A percentile compares a stretch with the other conserved stretches of the same genome.
These are phyloP conservation scores for Phoma sp. DNA, from an alignment of 2,329 filamentous ascomycete species.

Conservation along the genomic window DNA sequence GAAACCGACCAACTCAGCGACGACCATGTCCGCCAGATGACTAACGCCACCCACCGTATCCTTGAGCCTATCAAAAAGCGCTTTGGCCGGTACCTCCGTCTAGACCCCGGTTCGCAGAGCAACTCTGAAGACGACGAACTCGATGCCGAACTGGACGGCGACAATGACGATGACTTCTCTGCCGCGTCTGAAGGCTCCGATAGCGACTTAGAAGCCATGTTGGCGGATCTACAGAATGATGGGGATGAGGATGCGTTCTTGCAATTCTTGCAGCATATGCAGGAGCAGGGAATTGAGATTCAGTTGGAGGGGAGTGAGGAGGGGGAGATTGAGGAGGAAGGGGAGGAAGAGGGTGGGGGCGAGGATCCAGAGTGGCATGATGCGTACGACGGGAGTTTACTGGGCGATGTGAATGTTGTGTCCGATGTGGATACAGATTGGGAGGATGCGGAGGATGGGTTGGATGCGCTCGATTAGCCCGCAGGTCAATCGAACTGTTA, in stretches of 20 bases:
- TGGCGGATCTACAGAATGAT: constrained; percentile 11
- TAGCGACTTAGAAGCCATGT: constrained; percentile 10
- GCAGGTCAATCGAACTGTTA: no score
- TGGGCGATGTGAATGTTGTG: neutral
- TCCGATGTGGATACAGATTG: neutral
- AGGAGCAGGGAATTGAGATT: constrained; percentile 8
- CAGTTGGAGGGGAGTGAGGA: constrained; percentile 1
- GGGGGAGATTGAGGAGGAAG: neutral
- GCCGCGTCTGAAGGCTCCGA: constrained; percentile 3
- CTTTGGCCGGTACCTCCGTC: constrained; percentile 10
- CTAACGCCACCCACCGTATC: constrained; percentile 13
- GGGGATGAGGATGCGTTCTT: constrained; percentile 10
- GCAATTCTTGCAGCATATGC: constrained; percentile 8
- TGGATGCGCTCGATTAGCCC: neutral
- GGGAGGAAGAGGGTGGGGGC: neutral
- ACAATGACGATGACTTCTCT: constrained; percentile 2
- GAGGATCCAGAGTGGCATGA: constrained; percentile 6
- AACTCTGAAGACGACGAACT: no score
- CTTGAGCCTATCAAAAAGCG: constrained; percentile 17
- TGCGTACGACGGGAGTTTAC: neutral
- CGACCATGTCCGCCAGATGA: constrained; percentile 23
- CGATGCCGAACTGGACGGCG: neutral
- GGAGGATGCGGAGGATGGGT: constrained; percentile 10
- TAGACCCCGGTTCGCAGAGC: neutral
- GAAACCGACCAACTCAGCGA: constrained; percentile 35